Evolutionary conservation across 176 grass and related monocot species (phyloP), one percentile per base, ranked within the genome.

Genomic region (Lolium rigidum): DNA sequence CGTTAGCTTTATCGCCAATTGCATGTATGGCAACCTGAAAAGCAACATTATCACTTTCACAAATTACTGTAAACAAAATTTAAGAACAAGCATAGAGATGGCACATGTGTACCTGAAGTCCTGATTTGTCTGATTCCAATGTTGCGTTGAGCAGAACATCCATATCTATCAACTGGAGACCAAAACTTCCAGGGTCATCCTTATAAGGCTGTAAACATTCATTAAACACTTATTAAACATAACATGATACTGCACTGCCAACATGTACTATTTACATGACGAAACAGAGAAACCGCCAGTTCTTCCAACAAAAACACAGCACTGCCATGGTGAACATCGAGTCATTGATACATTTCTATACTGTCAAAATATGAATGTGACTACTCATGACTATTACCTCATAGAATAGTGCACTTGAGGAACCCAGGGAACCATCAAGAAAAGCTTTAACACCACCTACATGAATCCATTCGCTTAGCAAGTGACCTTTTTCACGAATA

Each of bases 361-460:
- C 2, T 0, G 0, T 76, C 71, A 84, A 76, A 65, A 52, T 6
- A 75, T 52, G 10, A 56, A 77, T 85, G 15, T 16, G 51, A 55
- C 15, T 55, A 59, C 9, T 15, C 20, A 25, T 44, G 31, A 52
- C 3, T 79, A 59, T 79, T 77, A 96, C 97, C 77, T 96, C 92
- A 85, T 96, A 69, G 84, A 99, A 94, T 37, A 94, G 76, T 74
- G 97, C 97, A 88, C 94, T 93, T 72, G 87, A 92, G 74, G 97
- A 99, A 70, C 97, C 97, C 28, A 99, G 70, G 5, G 97, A 96
- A 67, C 97, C 97, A 94, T 96, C 94, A 65, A 89, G 84, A 83
- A 99, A 99, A 87, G 90, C 84, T 96, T 99, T 99, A 79, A 99
- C 97, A 83, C 97, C 97, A 80, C 97, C 92, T 65, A 99, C 21